phyloP scores from a whole-genome alignment of 371 early-diverging fungal species.

The Lichtheimia ramosa region DNA sequence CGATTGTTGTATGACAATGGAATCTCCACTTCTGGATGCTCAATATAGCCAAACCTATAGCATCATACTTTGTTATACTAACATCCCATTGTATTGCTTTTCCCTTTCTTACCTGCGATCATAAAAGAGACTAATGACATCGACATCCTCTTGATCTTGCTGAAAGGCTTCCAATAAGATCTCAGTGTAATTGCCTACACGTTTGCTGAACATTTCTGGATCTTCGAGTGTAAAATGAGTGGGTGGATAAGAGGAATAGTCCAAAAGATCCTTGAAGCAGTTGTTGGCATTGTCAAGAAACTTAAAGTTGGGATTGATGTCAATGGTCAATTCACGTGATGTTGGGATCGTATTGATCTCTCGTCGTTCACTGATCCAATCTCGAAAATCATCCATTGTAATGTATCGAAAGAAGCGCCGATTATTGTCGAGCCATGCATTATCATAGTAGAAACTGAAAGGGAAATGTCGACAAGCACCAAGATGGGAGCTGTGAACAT shows the following conservation, averaged over 20 bases:
- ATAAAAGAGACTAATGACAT: slow-evolving; percentile 42
- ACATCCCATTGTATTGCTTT: too few species aligned
- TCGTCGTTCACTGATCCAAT: slow-evolving; percentile 22
- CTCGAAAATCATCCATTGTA: slow-evolving; percentile 22
- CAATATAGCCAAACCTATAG: slow-evolving; percentile 36
- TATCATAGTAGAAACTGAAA: slow-evolving; percentile 26
- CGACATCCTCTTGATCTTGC: slow-evolving; percentile 14
- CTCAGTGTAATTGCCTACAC: slow-evolving; percentile 30
- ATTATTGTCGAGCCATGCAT: slow-evolving; percentile 20
- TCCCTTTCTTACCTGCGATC: slow-evolving; percentile 26
- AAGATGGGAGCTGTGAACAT: slow-evolving; percentile 28
- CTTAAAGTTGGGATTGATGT: slow-evolving; percentile 31
- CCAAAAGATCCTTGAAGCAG: slow-evolving; percentile 21
- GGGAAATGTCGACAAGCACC: slow-evolving; percentile 30
- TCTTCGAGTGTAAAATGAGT: slow-evolving; percentile 19
- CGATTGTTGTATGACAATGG: slow-evolving; percentile 34
- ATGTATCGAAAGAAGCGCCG: slow-evolving; percentile 26
- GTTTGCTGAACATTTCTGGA: slow-evolving; percentile 16
- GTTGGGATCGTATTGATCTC: slow-evolving; percentile 16
- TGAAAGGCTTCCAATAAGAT: slow-evolving; percentile 14
- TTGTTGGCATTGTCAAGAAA: slow-evolving; percentile 25
- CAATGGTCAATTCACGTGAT: slow-evolving; percentile 34
- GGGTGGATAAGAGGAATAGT: slow-evolving; percentile 10
- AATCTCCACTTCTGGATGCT: slow-evolving; percentile 19
- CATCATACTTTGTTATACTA: neutral